Evolutionary conservation across 2,329 filamentous ascomycete species (phyloP).

Genomic region (Ascochyta clinopodiicola): DNA sequence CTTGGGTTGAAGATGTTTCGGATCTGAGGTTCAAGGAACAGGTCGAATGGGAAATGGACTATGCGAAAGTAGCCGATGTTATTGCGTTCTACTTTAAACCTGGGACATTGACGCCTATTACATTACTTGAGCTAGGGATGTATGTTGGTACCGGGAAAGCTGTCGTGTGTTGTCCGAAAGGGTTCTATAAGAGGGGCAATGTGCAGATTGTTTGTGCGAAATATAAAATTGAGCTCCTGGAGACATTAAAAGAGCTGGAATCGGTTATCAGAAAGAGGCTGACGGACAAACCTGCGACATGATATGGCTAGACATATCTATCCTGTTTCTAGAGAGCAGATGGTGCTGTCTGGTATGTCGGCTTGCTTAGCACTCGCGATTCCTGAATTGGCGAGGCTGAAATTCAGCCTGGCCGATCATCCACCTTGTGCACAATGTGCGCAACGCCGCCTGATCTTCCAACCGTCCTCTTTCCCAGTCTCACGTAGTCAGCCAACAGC

Average conservation of each 20-base stretch:
- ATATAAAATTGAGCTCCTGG: conserved; percentile 55
- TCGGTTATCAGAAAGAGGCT: conserved; percentile 38
- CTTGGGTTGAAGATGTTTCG: conserved; percentile 61
- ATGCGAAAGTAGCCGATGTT: conserved; percentile 61
- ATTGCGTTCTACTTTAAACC: conserved; percentile 64
- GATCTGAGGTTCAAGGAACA: conserved; percentile 62
- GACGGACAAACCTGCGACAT: conserved; percentile 4
- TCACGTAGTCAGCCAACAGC: too few relatives aligned
- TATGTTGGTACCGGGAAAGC: conserved; percentile 52
- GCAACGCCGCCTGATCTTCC: too few relatives aligned
- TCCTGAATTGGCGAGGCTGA: background rate
- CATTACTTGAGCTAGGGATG: conserved; percentile 67
- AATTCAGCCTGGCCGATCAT: background rate
- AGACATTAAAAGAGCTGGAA: conserved; percentile 51
- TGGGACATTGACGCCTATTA: conserved; percentile 60
- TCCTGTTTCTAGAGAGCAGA: background rate
- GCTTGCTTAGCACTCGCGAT: background rate
- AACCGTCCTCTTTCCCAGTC: too few relatives aligned
- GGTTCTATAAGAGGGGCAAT: conserved; percentile 67
- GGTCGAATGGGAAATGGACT: conserved; percentile 67
- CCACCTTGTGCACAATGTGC: too few relatives aligned
- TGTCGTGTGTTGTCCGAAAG: conserved; percentile 61
- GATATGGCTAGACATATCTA: background rate
- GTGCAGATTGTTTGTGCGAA: conserved; percentile 62
- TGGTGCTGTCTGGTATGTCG: background rate